phyloP scores from a whole-genome alignment of 495 filamentous ascomycete species.

The Acidiella bohemica region DNA sequence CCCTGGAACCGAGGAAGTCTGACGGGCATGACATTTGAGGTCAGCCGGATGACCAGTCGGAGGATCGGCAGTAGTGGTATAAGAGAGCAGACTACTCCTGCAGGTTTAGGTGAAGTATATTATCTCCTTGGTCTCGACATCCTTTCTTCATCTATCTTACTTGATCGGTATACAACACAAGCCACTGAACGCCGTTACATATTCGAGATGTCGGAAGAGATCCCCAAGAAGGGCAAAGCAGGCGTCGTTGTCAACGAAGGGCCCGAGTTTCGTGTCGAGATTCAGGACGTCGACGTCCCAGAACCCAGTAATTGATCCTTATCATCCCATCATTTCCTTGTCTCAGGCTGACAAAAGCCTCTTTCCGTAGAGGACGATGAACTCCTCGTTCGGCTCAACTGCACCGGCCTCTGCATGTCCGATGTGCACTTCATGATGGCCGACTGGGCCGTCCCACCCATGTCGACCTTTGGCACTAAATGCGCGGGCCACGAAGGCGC shows the following conservation, averaged over 20 bases:
- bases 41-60: too few species aligned
- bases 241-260: conserved; percentile 43
- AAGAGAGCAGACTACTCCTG: too few species aligned
- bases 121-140: too few species aligned
- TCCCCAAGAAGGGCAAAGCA: conserved; percentile 41
- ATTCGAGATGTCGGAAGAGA: conserved; percentile 25
- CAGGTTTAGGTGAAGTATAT: too few species aligned
- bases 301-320: conserved; percentile 31
- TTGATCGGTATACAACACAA: too few species aligned
- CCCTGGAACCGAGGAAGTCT: too few species aligned
- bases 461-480: conserved; percentile 35
- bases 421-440: conserved; percentile 30
- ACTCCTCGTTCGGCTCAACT: conserved; percentile 30
- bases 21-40: too few species aligned
- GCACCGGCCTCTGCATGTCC: conserved; percentile 29
- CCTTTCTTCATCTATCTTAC: not conserved
- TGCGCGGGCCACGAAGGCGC: conserved; percentile 46
- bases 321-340: not conserved
- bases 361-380: conserved; percentile 24
- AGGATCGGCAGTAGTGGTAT: too few species aligned
- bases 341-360: not conserved
- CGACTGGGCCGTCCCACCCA: conserved; percentile 33
- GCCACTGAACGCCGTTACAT: too few species aligned
- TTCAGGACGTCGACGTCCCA: conserved; percentile 40
- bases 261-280: conserved; percentile 38